Evolutionary conservation across 441 rosid species (phyloP).

Genomic region (Erodium texanum): DNA sequence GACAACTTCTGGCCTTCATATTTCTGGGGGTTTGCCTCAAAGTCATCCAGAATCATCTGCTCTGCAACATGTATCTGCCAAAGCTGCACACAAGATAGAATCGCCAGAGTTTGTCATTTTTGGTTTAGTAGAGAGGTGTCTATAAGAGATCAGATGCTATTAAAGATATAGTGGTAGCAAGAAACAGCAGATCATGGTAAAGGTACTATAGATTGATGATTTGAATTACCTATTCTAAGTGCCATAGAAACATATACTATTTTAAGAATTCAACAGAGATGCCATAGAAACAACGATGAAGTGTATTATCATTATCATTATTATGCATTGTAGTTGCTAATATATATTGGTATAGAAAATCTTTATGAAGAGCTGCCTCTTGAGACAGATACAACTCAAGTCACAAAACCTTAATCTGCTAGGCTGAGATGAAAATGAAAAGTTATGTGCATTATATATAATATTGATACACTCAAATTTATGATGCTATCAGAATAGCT

Average conservation of each 20-base stretch:
- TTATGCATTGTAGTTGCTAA: too few species aligned
- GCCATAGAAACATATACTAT: not conserved
- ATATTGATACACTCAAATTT: too few species aligned
- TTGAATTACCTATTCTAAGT: not conserved
- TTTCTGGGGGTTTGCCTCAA: conserved; percentile 74
- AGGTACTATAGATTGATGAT: not conserved
- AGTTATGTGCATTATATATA: too few species aligned
- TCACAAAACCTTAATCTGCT: too few species aligned
- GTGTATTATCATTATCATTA: not conserved
- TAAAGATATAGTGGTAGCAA: too few species aligned
- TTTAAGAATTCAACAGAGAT: not conserved
- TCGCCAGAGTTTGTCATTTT: not conserved
- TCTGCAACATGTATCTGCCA: conserved; percentile 93
- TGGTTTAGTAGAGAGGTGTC: not conserved
- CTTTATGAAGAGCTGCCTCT: too few species aligned
- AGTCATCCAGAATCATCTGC: conserved; percentile 91
- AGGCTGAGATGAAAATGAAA: too few species aligned
- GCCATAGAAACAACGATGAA: not conserved
- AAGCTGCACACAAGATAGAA: conserved; percentile 48
- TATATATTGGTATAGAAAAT: too few species aligned
- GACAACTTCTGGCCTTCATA: conserved; percentile 65
- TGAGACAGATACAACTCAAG: too few species aligned
- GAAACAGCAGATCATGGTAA: not conserved
- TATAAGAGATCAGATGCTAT: not conserved
- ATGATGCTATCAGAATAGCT: too few species aligned